Evolutionary conservation across 2,329 filamentous ascomycete species (phyloP).

Genomic region (Fusarium liriodendri): DNA sequence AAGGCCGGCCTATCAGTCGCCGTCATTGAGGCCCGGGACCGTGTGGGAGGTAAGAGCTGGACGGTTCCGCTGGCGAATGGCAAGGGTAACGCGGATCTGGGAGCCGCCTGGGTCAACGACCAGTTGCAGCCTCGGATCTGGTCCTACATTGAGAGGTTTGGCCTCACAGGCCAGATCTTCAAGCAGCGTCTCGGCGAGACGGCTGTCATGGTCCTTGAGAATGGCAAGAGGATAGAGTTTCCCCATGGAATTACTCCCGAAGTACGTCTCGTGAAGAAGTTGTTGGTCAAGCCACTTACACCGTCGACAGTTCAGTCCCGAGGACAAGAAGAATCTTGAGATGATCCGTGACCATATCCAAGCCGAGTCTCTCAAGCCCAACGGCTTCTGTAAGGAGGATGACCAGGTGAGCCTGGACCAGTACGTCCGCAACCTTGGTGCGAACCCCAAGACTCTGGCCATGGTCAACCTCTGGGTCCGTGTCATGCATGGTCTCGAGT

Average conservation of each 20-base stretch:
- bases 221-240: conserved; percentile 44
- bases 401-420: conserved; percentile 50
- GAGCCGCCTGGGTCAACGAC: conserved; percentile 71
- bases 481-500: conserved; percentile 53
- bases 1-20: conserved; percentile 52
- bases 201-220: conserved; percentile 53
- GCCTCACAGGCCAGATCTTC: conserved; percentile 49
- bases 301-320: conserved; percentile 39
- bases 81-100: conserved; percentile 59
- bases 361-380: conserved; percentile 42
- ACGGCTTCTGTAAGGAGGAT: conserved; percentile 39
- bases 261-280: conserved; percentile 4
- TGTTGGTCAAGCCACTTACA: neutral
- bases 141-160: conserved; percentile 53
- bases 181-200: conserved; percentile 61
- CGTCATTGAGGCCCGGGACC: conserved; percentile 61
- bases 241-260: conserved; percentile 38
- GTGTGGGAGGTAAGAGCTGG: conserved; percentile 65
- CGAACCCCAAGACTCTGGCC: conserved; percentile 42
- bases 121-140: conserved; percentile 60
- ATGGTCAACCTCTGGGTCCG: conserved; percentile 52
- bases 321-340: conserved; percentile 50
- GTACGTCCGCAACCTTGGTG: conserved; percentile 49
- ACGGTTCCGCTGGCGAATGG: conserved; percentile 48
- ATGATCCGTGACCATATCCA: conserved; percentile 50